Evolutionary conservation across 129 eudicot genomes (phyloP).

Genomic region (Saussurea involucrata): DNA sequence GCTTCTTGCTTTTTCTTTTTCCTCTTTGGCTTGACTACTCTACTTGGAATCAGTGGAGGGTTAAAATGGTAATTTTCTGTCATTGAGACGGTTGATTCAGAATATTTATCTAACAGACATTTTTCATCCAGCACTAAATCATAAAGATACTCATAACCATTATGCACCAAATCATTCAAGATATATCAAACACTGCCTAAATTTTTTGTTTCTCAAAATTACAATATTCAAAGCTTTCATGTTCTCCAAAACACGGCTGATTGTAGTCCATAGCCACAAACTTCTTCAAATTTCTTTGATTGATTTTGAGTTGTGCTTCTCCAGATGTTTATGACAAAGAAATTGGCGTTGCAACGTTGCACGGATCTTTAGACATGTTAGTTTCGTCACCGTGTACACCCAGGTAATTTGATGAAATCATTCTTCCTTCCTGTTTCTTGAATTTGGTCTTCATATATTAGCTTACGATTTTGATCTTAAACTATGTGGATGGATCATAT

Average conservation of each 20-base stretch:
- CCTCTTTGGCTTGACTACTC: no score
- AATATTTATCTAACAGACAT: no score
- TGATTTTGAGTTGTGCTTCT: background rate
- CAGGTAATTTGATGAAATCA: slow-evolving; percentile 13
- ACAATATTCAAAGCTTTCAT: background rate
- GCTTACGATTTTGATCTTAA: background rate
- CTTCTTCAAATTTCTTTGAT: background rate
- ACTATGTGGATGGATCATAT: background rate
- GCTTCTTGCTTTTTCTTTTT: no score
- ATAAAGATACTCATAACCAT: no score
- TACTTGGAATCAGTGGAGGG: no score
- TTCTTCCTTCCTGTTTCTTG: background rate
- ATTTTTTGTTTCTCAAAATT: no score
- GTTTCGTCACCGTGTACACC: background rate
- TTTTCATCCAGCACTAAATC: no score
- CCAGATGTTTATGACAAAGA: background rate
- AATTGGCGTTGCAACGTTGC: background rate
- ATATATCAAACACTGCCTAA: no score
- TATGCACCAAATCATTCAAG: background rate
- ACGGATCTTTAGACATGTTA: background rate
- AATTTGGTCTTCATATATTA: background rate
- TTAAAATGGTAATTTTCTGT: no score
- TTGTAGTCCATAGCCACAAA: background rate
- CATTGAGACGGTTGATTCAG: no score
- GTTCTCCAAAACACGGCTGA: background rate